Evolutionary conservation across 352 stramenopile species (phyloP), one percentile per base, ranked within the genome.

Genomic region (Pilasporangium apinafurcum): DNA sequence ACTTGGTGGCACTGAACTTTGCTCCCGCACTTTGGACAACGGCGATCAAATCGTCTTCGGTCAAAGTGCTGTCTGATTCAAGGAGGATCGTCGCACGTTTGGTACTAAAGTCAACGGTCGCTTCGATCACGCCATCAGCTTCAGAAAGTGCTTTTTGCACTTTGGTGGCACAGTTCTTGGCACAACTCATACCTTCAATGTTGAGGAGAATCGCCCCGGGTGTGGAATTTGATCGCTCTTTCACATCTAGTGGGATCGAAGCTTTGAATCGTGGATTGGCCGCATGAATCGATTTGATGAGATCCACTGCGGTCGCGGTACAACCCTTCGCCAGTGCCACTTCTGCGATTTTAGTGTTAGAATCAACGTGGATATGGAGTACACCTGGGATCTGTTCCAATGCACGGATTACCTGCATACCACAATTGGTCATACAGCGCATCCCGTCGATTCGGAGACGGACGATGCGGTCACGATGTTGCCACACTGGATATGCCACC

Each of bases 371-470:
- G 46, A 92, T 90, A 37, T 89, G 73, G 25, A 88, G 57, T 38
- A 95, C 83, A 22, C 83, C 81, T 1, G 80, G 80, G 37, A 95
- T 75, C 44, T 77, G 60, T 58, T 93, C 78, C 20, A 95, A 53
- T 30, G 83, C 83, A 27, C 66, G 67, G 49, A 92, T 84, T 27
- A 95, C 81, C 33, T 86, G 81, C 9, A 48, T 58, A 7, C 81
- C 83, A 43, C 83, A 95, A 55, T 91, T 93, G 20, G 68, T 91
- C 75, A 92, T 91, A 54, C 83, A 95, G 37, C 80, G 76, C 81
- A 95, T 93, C 16, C 83, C 83, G 12, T 90, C 67, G 35, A 95
- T 73, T 22, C 59, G 59, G 22, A 92, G 60, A 30, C 60, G 69
- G 39, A 92, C 77, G 30, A 89, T 83, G 40, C 80, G 80, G 35